Base-by-base conservation (phyloP, 257 asterid species). In the Solanum piurae region DNA sequence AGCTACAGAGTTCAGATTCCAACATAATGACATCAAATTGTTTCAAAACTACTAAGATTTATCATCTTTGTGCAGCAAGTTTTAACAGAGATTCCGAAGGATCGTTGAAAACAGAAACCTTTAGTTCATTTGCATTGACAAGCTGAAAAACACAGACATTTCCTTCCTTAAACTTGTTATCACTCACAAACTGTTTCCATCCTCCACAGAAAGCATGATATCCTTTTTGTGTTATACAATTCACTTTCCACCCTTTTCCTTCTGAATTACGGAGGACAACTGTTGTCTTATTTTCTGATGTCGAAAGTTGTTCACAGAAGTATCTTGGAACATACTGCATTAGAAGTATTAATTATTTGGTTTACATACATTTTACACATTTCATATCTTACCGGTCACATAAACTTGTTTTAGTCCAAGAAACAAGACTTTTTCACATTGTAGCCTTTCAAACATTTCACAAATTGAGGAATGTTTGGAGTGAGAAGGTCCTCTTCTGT, bases 121-220 rank as follows among this genome's bases (percentile, higher is more conserved):
- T 79, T 52, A 87, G 37, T 27, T 68, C 86, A 62, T n/a, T 46
- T 12, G 80, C 37, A 34, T 37, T 86, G 3, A 87, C 84, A 68
- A 84, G 83, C 68, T 87, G 89, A 62, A 89, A 89, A 68, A 84
- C 37, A 84, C 91, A 89, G 58, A 87, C 74, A n/a, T 89, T 36
- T 23, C 91, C 89, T 25, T 42, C 58, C 86, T 87, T 42, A 42
- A 89, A 83, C 16, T 42, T 20, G 71, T 84, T 87, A 7, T 46
- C 86, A 2, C 5, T 25, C 38, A 34, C 91, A 86, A 89, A 89
- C 7, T 34, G 25, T 14, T 5, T 23, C 91, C 89, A 89, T n/a
- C 91, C 91, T 73, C 87, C 84, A 9, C 64, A 16, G 12, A 89
- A 86, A 74, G 52, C n/a, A 33, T 13, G 76, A 16, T 33, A 38